phyloP scores from a whole-genome alignment of 139 green algal species.

The Chlamydomonas applanata region DNA sequence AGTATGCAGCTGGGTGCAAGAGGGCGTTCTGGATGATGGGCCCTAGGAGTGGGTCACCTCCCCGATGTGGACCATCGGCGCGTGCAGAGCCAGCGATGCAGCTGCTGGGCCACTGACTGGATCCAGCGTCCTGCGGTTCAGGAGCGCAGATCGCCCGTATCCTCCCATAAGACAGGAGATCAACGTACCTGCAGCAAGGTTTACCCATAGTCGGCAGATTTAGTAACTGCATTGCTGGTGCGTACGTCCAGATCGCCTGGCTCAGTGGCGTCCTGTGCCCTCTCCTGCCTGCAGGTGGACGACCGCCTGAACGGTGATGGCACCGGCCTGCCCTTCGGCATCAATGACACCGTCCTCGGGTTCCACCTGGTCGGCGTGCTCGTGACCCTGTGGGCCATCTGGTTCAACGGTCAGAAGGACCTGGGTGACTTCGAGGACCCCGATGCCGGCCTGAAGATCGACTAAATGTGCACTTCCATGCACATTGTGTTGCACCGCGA shows the following conservation, averaged over 20 bases:
- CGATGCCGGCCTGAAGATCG: slow-evolving; percentile 42
- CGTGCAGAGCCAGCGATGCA: too few species aligned
- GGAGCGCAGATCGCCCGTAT: too few species aligned
- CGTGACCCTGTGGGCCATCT: slow-evolving; percentile 52
- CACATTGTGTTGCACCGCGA: not conserved
- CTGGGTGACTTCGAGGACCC: slow-evolving; percentile 36
- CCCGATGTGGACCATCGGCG: too few species aligned
- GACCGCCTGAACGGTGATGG: slow-evolving; percentile 75
- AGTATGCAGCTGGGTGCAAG: too few species aligned
- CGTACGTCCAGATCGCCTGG: not conserved
- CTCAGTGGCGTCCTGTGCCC: too few species aligned
- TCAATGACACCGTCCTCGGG: slow-evolving; percentile 61
- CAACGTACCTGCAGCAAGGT: not conserved
- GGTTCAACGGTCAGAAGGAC: slow-evolving; percentile 42
- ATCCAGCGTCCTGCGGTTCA: too few species aligned
- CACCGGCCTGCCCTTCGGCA: slow-evolving; percentile 56
- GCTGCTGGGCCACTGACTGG: too few species aligned
- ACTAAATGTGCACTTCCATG: slow-evolving; percentile 7
- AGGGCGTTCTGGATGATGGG: too few species aligned
- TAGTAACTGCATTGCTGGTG: not conserved
- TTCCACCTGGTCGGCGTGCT: slow-evolving; percentile 52
- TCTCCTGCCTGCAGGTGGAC: slow-evolving; percentile 71
- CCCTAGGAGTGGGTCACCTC: too few species aligned
- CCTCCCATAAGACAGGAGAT: too few species aligned
- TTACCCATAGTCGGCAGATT: not conserved